phyloP scores from a whole-genome alignment of 1,284 basidiomycete genomes.

The Trichosporon ovoides region DNA sequence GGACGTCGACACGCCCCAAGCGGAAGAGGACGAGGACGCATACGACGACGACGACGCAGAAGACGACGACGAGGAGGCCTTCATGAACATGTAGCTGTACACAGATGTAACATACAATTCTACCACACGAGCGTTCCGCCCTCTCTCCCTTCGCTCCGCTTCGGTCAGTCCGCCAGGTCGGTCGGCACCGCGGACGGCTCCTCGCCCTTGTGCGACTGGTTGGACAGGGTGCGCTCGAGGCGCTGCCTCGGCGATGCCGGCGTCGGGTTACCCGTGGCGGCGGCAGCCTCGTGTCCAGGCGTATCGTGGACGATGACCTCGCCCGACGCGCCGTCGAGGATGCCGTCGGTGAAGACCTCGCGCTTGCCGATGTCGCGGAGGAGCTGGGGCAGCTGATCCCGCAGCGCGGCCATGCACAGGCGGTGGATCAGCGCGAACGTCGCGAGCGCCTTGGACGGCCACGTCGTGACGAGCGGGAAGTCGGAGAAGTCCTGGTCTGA shows the following conservation, averaged over 20 bases:
- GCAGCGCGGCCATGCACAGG: slow-evolving; percentile 31
- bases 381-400: slow-evolving; percentile 17
- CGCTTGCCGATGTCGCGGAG: slow-evolving; percentile 22
- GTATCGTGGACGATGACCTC: slow-evolving; percentile 9
- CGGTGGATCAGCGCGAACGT: slow-evolving; percentile 32
- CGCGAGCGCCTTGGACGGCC: slow-evolving; percentile 17
- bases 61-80: neutral
- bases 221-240: neutral
- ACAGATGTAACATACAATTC: neutral
- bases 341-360: slow-evolving; percentile 16
- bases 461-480: slow-evolving; percentile 31
- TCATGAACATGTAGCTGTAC: slow-evolving; percentile 4
- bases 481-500: slow-evolving; percentile 46
- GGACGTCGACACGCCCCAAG: neutral
- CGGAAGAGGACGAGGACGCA: too few relatives aligned
- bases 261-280: neutral
- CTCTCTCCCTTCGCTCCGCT: too few relatives aligned
- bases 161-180: neutral
- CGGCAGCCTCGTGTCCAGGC: neutral
- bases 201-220: neutral
- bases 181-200: neutral
- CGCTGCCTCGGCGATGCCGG: neutral
- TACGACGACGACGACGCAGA: neutral
- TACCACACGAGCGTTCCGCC: neutral
- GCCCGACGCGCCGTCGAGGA: neutral